These are phyloP conservation scores for Peniophora sp. DNA, from an alignment of 1,284 basidiomycete species.

Conservation along the genomic window DNA sequence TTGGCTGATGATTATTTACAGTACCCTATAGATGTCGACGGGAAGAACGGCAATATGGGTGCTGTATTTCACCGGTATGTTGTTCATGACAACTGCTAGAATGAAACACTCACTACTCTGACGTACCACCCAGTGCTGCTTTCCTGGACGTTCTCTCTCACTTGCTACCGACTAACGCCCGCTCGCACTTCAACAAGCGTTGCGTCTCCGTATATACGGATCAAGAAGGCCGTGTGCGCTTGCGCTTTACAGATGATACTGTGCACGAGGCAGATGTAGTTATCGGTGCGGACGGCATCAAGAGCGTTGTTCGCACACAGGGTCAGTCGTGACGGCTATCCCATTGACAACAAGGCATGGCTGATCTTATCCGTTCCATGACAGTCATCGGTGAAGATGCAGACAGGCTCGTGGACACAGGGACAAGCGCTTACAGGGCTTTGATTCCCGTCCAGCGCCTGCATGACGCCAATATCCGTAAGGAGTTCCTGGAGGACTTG, in stretches of 20 bases:
- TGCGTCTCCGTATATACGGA: constrained; percentile 25
- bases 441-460: constrained; percentile 28
- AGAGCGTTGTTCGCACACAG: constrained; percentile 26
- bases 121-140: no score
- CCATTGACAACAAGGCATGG: no score
- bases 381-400: neutral
- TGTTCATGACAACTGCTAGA: no score
- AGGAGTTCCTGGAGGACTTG: constrained; percentile 12
- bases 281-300: constrained; percentile 43
- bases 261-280: constrained; percentile 36
- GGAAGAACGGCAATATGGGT: no score
- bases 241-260: constrained; percentile 38
- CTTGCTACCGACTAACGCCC: no score
- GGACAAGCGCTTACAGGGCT: constrained; percentile 35
- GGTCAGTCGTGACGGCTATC: constrained; percentile 23
- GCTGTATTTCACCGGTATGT: no score
- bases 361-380: no score
- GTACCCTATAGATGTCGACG: no score
- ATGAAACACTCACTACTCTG: no score
- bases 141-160: no score
- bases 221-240: constrained; percentile 17
- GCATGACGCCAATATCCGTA: constrained; percentile 26
- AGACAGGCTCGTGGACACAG: constrained; percentile 27
- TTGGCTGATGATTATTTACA: no score
- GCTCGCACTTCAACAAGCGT: constrained; percentile 38